phyloP scores from a whole-genome alignment of 306 rosid genomes.

The Castanopsis chinensis region DNA sequence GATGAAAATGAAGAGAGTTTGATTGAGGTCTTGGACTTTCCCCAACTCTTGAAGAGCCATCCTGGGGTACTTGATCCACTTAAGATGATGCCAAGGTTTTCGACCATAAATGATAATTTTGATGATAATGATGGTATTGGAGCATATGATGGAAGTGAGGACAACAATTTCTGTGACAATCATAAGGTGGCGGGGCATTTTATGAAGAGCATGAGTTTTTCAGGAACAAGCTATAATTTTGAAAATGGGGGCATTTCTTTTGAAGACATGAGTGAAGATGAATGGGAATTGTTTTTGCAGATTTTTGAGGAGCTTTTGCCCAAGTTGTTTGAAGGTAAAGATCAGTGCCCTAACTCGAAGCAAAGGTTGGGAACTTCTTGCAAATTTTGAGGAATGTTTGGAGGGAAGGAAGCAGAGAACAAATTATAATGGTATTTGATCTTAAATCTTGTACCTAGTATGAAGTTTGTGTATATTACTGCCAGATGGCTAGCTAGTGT shows the following conservation, averaged over 20 bases:
- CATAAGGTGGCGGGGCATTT: slow-evolving; percentile 10
- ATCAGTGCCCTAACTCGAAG: slow-evolving; percentile 36
- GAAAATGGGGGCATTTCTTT: slow-evolving; percentile 53
- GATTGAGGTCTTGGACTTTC: slow-evolving; percentile 24
- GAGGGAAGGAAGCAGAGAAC: slow-evolving; percentile 6
- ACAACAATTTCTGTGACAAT: neutral
- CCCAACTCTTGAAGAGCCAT: slow-evolving; percentile 22
- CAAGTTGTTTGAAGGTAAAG: slow-evolving; percentile 35
- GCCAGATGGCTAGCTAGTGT: slow-evolving; percentile 21
- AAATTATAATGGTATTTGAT: slow-evolving; percentile 23
- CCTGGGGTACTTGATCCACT: slow-evolving; percentile 18
- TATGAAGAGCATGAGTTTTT: slow-evolving; percentile 36
- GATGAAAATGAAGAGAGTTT: slow-evolving; percentile 15
- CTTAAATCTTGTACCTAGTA: slow-evolving; percentile 7
- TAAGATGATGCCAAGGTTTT: slow-evolving; percentile 20
- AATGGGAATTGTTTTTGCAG: slow-evolving; percentile 70
- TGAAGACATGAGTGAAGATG: slow-evolving; percentile 56
- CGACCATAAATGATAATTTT: slow-evolving; percentile 1
- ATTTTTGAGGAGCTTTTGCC: slow-evolving; percentile 52
- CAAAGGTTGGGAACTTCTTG: slow-evolving; percentile 53
- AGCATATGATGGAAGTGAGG: neutral
- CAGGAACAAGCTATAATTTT: slow-evolving; percentile 19
- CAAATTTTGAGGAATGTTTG: slow-evolving; percentile 36
- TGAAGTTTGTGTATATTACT: slow-evolving; percentile 38
- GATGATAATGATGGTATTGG: neutral